Percentiles rank a stretch among this genome's conserved stretches.
Evolutionary conservation across 73 alveolate genomes (phyloP).

Genomic region (Tetrahymena thermophila): DNA sequence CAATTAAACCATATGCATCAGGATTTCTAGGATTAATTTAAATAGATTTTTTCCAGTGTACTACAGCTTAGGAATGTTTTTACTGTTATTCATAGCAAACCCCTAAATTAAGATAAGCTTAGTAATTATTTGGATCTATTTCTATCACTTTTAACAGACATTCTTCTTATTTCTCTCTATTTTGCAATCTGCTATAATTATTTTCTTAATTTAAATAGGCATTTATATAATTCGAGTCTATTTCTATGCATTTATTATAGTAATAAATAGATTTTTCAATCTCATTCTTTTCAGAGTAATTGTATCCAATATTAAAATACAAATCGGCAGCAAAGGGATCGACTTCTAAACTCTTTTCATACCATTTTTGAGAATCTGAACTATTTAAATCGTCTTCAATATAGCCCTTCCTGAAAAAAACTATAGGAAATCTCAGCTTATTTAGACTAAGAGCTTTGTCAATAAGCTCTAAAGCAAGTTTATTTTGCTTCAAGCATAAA

Average conservation of each 20-base stretch:
- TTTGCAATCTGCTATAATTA: constrained; percentile 25
- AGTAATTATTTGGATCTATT: constrained; percentile 42
- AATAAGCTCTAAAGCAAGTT: not conserved
- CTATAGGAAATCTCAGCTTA: not conserved
- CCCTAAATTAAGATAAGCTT: constrained; percentile 47
- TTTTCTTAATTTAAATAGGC: constrained; percentile 46
- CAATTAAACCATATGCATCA: constrained; percentile 28
- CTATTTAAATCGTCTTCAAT: not conserved
- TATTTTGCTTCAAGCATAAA: not conserved
- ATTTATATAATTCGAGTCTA: constrained; percentile 47
- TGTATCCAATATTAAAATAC: not conserved
- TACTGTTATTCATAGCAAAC: constrained; percentile 37
- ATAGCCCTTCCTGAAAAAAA: not conserved
- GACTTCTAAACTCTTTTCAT: not conserved
- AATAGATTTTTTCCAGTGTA: constrained; percentile 36
- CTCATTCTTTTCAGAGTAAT: constrained; percentile 12
- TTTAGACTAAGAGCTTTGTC: not conserved
- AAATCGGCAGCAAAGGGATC: not conserved
- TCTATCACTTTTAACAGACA: constrained; percentile 38
- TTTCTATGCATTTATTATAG: constrained; percentile 41
- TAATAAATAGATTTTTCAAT: constrained; percentile 36
- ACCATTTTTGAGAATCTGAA: not conserved
- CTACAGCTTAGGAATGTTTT: constrained; percentile 40
- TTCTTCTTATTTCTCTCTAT: constrained; percentile 16
- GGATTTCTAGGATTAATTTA: constrained; percentile 49